Evolutionary conservation across 2,329 filamentous ascomycete species (phyloP).

Genomic region (Talaromyces sp.): DNA sequence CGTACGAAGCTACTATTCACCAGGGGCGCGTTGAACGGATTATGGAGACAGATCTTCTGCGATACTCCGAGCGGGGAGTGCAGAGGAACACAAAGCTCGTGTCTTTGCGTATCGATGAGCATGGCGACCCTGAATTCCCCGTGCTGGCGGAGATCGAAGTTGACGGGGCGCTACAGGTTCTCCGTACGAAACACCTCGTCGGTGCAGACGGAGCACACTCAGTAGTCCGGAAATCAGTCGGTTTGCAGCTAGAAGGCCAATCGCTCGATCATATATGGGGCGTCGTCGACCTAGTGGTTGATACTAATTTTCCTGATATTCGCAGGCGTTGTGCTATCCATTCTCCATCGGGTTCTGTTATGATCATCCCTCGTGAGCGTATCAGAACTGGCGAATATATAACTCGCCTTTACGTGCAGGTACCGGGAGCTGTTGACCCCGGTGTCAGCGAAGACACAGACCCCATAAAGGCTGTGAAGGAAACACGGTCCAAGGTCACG

Average conservation of each 20-base stretch:
- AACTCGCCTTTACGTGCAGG: constrained; percentile 59
- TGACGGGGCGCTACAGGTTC: constrained; percentile 24
- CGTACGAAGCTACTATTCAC: constrained; percentile 65
- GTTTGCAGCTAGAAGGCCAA: constrained; percentile 54
- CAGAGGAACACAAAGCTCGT: too few species aligned
- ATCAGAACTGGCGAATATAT: constrained; percentile 59
- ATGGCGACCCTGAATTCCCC: constrained; percentile 36
- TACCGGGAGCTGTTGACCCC: constrained; percentile 26
- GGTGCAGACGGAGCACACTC: constrained; percentile 67
- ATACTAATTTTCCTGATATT: constrained; percentile 72
- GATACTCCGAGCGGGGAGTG: constrained; percentile 41
- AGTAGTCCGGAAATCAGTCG: constrained; percentile 54
- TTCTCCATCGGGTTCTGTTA: constrained; percentile 67
- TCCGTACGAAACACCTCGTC: constrained; percentile 65
- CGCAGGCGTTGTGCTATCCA: constrained; percentile 76
- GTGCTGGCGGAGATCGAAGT: constrained; percentile 30
- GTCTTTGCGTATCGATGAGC: constrained; percentile 34
- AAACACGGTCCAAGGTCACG: constrained; percentile 45
- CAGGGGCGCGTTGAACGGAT: constrained; percentile 67
- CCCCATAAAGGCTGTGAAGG: too few species aligned
- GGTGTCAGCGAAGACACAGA: constrained; percentile 42
- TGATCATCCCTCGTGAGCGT: constrained; percentile 70
- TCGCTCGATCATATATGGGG: constrained; percentile 69
- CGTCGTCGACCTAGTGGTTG: constrained; percentile 68
- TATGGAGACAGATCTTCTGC: constrained; percentile 60